Conservation (phyloP, 768 basidiomycete genomes). For the Pleurotus tuber-regium region DNA sequence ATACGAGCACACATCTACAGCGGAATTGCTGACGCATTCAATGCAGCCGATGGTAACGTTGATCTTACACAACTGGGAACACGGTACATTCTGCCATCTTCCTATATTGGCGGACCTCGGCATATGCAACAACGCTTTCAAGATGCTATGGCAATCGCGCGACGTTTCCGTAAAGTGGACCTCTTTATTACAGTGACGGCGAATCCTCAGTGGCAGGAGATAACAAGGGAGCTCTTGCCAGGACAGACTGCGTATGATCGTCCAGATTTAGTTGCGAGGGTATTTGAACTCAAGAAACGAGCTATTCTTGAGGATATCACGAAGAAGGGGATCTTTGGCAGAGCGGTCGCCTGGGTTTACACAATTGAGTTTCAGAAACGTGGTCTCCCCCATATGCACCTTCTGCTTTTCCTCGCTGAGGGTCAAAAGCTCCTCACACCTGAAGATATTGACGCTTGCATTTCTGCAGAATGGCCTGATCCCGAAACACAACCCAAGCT, state of each 20-base stretch:
- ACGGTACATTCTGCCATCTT: constrained; percentile 16
- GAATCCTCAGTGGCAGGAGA: constrained; percentile 52
- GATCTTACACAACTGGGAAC: constrained; percentile 18
- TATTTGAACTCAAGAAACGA: constrained; percentile 44
- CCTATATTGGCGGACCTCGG: constrained; percentile 14
- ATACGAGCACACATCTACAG: constrained; percentile 33
- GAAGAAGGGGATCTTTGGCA: constrained; percentile 40
- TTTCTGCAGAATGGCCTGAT: constrained; percentile 44
- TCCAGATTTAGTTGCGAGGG: constrained; percentile 47
- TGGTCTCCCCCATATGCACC: constrained; percentile 39
- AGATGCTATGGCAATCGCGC: constrained; percentile 31
- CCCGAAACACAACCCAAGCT: constrained; percentile 34
- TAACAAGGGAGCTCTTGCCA: constrained; percentile 33
- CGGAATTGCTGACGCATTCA: constrained; percentile 30
- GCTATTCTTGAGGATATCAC: constrained; percentile 33
- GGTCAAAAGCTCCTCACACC: constrained; percentile 26
- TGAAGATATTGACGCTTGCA: constrained; percentile 35
- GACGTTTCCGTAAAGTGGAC: constrained; percentile 33
- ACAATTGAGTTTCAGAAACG: constrained; percentile 40
- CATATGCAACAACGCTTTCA: constrained; percentile 21
- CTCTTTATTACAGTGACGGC: constrained; percentile 52
- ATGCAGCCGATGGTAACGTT: not conserved
- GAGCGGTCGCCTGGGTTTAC: constrained; percentile 35
- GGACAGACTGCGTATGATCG: constrained; percentile 37
- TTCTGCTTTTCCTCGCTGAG: constrained; percentile 37